These are phyloP conservation scores for Xylaria sp. DNA, from an alignment of 2,329 filamentous ascomycete genomes.

Conservation along the genomic window DNA sequence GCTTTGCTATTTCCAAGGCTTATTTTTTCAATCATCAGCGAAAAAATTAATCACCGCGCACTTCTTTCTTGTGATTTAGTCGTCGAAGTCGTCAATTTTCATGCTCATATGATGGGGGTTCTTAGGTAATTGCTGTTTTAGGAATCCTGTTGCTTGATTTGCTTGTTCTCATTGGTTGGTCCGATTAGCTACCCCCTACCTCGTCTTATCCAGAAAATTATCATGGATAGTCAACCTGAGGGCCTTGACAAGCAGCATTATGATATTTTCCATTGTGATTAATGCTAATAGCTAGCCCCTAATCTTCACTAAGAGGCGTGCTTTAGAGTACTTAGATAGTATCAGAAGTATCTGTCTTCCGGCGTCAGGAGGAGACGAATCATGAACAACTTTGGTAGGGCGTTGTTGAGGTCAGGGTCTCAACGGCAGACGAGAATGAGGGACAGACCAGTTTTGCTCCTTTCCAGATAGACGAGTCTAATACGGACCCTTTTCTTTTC, in stretches of 20 bases:
- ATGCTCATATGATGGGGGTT: too few species aligned
- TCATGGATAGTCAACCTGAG: too few species aligned
- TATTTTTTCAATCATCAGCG: not conserved
- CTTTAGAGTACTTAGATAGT: not conserved
- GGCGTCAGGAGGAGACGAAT: not conserved
- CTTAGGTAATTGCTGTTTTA: slow-evolving; percentile 8
- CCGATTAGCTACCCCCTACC: too few species aligned
- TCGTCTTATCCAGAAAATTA: too few species aligned
- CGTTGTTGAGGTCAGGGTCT: not conserved
- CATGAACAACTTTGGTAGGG: not conserved
- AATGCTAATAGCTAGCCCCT: not conserved
- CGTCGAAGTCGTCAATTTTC: too few species aligned
- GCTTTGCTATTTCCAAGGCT: too few species aligned
- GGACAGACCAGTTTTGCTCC: not conserved
- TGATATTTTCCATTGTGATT: not conserved
- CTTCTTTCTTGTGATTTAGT: too few species aligned
- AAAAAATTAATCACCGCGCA: not conserved
- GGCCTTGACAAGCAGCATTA: not conserved
- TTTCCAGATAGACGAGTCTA: not conserved
- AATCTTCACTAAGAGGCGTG: too few species aligned
- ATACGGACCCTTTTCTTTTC: not conserved
- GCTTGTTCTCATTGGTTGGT: not conserved
- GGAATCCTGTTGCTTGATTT: not conserved
- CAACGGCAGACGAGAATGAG: not conserved
- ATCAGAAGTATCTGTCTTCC: not conserved